Evolutionary conservation across 352 stramenopile genomes (phyloP).

Genomic region (Peronospora belbahrii): DNA sequence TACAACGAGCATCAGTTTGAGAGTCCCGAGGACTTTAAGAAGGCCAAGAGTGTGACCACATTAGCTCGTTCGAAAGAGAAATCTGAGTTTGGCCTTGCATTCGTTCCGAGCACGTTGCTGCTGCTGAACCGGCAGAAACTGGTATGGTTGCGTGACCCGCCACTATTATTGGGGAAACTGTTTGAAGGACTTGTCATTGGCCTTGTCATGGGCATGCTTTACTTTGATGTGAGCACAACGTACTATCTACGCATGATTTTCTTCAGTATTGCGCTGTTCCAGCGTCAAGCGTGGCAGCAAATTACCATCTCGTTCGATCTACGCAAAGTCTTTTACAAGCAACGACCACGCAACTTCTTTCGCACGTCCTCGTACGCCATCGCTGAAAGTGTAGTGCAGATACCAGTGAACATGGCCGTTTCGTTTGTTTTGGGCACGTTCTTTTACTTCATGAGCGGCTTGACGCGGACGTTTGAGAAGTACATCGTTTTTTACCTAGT

Average conservation of each 20-base stretch:
- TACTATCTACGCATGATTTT: constrained; percentile 73
- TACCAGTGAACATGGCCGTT: constrained; percentile 60
- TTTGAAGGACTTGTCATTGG: constrained; percentile 63
- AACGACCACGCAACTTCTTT: constrained; percentile 86
- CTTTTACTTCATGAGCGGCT: constrained; percentile 87
- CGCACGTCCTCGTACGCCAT: constrained; percentile 75
- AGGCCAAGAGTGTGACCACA: constrained; percentile 43
- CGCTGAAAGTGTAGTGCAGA: constrained; percentile 45
- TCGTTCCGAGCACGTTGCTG: constrained; percentile 37
- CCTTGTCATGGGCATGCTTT: constrained; percentile 67
- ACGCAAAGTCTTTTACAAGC: constrained; percentile 87
- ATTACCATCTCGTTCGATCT: constrained; percentile 65
- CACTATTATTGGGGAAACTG: constrained; percentile 56
- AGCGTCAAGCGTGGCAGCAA: constrained; percentile 64
- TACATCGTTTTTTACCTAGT: constrained; percentile 77
- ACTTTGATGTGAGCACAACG: constrained; percentile 45
- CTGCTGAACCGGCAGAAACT: constrained; percentile 58
- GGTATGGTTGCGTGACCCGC: constrained; percentile 50
- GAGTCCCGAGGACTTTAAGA: constrained; percentile 48
- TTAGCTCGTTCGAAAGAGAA: constrained; percentile 39
- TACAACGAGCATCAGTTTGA: constrained; percentile 57
- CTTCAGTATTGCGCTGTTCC: constrained; percentile 59
- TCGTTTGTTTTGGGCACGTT: constrained; percentile 52
- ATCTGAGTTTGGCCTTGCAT: constrained; percentile 46
- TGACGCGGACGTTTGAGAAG: constrained; percentile 47